Evolutionary conservation across 306 rosid species (phyloP).

Genomic region (Vigna radiata): DNA sequence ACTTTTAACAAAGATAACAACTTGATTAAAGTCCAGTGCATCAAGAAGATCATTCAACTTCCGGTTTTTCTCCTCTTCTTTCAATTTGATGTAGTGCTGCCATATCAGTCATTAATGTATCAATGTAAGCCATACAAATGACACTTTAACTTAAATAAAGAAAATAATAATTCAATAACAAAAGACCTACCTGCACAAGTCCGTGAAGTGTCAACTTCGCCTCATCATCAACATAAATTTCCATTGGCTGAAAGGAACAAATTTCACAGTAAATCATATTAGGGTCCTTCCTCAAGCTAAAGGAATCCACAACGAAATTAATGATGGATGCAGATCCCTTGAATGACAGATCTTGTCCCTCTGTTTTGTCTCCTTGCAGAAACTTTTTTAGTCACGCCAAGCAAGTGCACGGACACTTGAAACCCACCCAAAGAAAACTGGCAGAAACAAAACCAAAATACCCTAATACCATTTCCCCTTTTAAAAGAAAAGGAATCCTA

Average conservation of each 20-base stretch:
- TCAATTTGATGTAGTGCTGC: conserved; percentile 99
- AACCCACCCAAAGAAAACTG: conserved; percentile 49
- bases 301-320: conserved; percentile 90
- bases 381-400: conserved; percentile 57
- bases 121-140: conserved; percentile 26
- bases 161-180: neutral
- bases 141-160: conserved; percentile 10
- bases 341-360: conserved; percentile 75
- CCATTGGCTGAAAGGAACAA: conserved; percentile 99
- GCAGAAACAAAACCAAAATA: conserved; percentile 46
- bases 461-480: conserved; percentile 23
- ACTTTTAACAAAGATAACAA: conserved; percentile 96
- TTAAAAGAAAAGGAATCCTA: neutral
- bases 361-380: conserved; percentile 72
- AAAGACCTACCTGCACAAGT: conserved; percentile 80
- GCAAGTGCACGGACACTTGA: conserved; percentile 57
- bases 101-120: conserved; percentile 36
- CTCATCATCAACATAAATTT: conserved; percentile 98
- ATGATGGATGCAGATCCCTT: conserved; percentile 80
- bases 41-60: conserved; percentile 98
- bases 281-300: conserved; percentile 89
- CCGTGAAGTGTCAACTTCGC: conserved; percentile 99
- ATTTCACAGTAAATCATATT: conserved; percentile 87
- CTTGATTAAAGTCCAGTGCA: conserved; percentile 97
- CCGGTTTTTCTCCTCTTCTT: conserved; percentile 94